Base-by-base conservation (phyloP, 2,329 filamentous ascomycete genomes). In the Ophiostoma ulmi region DNA sequence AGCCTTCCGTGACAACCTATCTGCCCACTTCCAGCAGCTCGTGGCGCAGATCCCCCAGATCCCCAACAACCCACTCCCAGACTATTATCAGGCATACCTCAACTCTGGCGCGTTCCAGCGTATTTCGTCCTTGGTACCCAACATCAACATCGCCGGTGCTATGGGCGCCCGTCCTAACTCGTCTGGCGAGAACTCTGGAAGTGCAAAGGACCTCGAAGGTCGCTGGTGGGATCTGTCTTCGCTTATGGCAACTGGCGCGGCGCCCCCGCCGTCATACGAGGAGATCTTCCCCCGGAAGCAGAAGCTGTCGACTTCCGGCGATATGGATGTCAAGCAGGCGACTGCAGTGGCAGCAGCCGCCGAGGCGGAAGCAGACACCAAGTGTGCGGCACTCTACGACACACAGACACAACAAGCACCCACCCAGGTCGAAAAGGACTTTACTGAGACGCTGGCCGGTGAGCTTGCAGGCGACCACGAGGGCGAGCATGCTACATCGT, bases 221-320 rank as follows among this genome's bases (percentile, higher is more conserved):
- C 84, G 85, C 72, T 91, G 90, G 89, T 91, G 88, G 86, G 80
- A 90, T 76, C 80, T 90, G 38, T 84, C 90, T 64, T 87, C 87
- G 10, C 80, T 83, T 52, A 82, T 84, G 75, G 80, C 80, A 35
- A 14, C 35, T 13, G 36, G 38, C 13, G 52, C 35, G 11, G 81
- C 83, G 4, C 83, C 86, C 41, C 91, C 91, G 10, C 92, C 92
- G 11, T 87, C 92, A 0, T 95, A 95, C 74, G 89, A 93, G 69
- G 92, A 94, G 67, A 86, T 95, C 38, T 95, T 88, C 77, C 48
- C 75, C 20, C 66, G 69, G 1, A 80, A 81, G 58, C 52, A 69
- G 35, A 36, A 69, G 48, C 17, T 17, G 20, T 8, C 38, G 36
- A 22, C 35, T 10, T 10, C 63, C 2, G 22, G 35, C 14, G 63